Percentiles rank a stretch among this genome's conserved stretches.
phyloP scores from a whole-genome alignment of 768 basidiomycete species.

The Crassisporium funariophilum region DNA sequence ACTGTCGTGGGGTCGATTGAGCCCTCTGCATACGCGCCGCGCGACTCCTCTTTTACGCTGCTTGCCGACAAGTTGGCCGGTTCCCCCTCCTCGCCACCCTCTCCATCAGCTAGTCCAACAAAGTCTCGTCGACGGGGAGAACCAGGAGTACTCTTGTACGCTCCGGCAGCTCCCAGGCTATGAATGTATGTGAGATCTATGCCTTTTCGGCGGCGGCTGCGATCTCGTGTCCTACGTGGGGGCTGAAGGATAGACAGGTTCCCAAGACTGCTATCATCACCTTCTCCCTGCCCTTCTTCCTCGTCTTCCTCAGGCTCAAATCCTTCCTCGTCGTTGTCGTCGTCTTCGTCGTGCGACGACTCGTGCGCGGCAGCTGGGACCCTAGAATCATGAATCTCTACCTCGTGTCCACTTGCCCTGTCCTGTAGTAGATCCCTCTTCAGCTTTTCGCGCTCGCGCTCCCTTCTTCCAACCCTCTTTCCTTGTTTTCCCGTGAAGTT shows the following conservation, averaged over 20 bases:
- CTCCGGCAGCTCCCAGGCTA: constrained; percentile 8
- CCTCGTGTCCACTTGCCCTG: constrained; percentile 1
- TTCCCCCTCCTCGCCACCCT: constrained; percentile 3
- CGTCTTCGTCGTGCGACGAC: constrained; percentile 8
- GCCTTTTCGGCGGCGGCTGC: constrained; percentile 18
- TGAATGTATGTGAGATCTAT: constrained; percentile 22
- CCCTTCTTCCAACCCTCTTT: constrained; percentile 25
- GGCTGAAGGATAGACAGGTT: constrained; percentile 28
- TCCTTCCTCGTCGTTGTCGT: constrained; percentile 16
- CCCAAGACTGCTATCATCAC: constrained; percentile 24
- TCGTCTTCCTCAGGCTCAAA: constrained; percentile 17
- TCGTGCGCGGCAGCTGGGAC: constrained; percentile 8
- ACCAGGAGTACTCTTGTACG: constrained; percentile 22
- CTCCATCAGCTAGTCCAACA: constrained; percentile 10
- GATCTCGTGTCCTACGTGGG: constrained; percentile 18
- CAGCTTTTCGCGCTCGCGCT: constrained; percentile 26
- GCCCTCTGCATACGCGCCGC: not conserved
- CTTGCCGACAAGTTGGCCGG: too few species aligned
- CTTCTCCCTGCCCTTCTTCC: constrained; percentile 22
- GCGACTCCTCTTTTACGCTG: too few species aligned
- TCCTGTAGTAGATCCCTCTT: constrained; percentile 18
- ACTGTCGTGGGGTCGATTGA: too few species aligned
- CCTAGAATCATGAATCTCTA: constrained; percentile 1
- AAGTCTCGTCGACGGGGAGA: constrained; percentile 13
- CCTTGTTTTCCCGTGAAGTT: constrained; percentile 25